Evolutionary conservation across 306 rosid species (phyloP).

Genomic region (Vigna radiata): DNA sequence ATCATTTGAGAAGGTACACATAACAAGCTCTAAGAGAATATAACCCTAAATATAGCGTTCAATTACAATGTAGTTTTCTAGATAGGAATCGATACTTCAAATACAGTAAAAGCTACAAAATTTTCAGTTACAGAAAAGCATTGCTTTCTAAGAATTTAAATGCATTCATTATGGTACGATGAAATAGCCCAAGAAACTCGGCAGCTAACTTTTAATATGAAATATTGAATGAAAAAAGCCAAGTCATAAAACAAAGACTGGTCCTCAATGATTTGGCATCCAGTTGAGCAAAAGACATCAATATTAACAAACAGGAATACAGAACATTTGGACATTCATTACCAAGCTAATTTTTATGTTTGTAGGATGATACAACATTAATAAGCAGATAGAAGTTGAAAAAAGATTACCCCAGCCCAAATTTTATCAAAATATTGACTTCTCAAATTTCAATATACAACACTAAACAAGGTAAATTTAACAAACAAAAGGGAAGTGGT

Average conservation of each 20-base stretch:
- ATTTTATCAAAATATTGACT: neutral
- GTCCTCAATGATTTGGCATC: slow-evolving; percentile 17
- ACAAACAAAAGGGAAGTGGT: neutral
- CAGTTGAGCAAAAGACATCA: neutral
- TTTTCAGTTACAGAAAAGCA: neutral
- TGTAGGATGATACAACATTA: neutral
- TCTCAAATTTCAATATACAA: neutral
- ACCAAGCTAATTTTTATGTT: neutral
- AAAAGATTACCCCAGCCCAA: neutral
- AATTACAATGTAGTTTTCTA: neutral
- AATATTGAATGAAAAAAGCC: slow-evolving; percentile 1
- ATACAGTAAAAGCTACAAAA: neutral
- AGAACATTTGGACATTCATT: neutral
- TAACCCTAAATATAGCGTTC: neutral
- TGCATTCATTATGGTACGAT: neutral
- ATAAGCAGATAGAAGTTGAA: neutral
- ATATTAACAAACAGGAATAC: neutral
- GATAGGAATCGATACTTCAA: neutral
- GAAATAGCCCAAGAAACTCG: neutral
- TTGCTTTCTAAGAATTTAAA: neutral
- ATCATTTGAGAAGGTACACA: neutral
- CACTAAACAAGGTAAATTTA: neutral
- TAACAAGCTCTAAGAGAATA: too few species aligned
- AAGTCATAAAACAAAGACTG: neutral
- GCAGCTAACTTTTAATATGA: neutral